Conservation (phyloP, 495 filamentous ascomycete species). For the Penicillium cosmopolitanum region DNA sequence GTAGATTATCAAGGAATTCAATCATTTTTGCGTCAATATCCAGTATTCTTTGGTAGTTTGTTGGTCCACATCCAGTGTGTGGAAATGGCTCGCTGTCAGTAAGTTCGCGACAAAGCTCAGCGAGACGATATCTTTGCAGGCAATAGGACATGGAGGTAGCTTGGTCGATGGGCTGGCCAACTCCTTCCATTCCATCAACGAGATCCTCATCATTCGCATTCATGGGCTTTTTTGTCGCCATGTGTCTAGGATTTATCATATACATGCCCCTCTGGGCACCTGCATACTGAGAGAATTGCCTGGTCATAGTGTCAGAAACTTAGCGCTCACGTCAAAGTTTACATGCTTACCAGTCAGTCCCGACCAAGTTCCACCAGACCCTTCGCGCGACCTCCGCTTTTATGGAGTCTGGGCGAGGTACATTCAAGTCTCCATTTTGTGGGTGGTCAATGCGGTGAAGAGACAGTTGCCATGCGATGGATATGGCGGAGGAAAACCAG, state of each 20-base stretch:
- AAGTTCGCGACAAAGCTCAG: conserved; percentile 47
- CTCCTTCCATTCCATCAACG: conserved; percentile 29
- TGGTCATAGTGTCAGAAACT: conserved; percentile 10
- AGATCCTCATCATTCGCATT: conserved; percentile 53
- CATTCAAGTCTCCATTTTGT: conserved; percentile 14
- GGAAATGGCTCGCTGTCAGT: conserved; percentile 41
- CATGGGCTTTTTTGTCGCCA: conserved; percentile 46
- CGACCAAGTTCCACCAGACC: conserved; percentile 54
- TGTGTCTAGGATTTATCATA: conserved; percentile 43
- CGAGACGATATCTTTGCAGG: conserved; percentile 48
- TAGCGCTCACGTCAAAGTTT: background rate
- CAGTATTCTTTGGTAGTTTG: conserved; percentile 27
- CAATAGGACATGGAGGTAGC: conserved; percentile 51
- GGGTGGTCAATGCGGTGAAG: conserved; percentile 49
- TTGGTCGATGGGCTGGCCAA: conserved; percentile 36
- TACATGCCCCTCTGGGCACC: conserved; percentile 46
- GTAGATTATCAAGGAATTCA: conserved; percentile 27
- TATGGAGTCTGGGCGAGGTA: conserved; percentile 23
- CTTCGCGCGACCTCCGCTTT: conserved; percentile 47
- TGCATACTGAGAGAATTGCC: conserved; percentile 43
- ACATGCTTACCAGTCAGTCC: conserved; percentile 45
- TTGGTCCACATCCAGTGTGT: conserved; percentile 6
- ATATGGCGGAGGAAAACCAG: conserved; percentile 35
- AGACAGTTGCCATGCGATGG: conserved; percentile 40
- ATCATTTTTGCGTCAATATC: conserved; percentile 38